Base-by-base conservation (phyloP, 129 eudicot genomes). In the Dittrichia graveolens region DNA sequence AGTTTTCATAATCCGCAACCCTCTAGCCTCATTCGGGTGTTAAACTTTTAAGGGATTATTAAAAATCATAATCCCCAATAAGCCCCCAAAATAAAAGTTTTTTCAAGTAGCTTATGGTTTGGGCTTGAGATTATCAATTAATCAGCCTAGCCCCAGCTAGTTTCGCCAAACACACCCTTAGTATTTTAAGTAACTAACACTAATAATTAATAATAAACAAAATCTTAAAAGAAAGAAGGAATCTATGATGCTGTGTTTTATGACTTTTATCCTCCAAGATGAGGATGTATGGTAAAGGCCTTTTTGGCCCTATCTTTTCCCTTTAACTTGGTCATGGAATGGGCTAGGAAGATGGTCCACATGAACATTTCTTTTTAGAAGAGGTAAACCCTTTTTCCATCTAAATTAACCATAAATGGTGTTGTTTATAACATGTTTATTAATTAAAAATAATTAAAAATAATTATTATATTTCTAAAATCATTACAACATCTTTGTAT, bases 261-360 rank as follows among this genome's bases (percentile, higher is more conserved):
- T 24, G 31, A 24, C 31, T 24, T 24, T 67, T 52, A 71, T 24
- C 69, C 70, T 74, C 64, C 63, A 61, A 53, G 67, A 60, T 60
- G 65, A 77, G 56, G 59, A 43, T 48, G 56, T 71, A 69, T 49
- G 65, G 57, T 70, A 78, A 78, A 70, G 77, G 82, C 66, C 56
- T 31, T 78, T 77, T 70, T 78, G 66, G 67, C 77, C 77, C 52
- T 35, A 78, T 71, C 82, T 62, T 78, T 78, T 41, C 10, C 59
- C 69, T 56, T 49, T 55, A 49, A 69, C 62, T 48, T 77, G 81
- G 80, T 40, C 43, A 75, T 42, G 42, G 47, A 24, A 65, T 42
- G 55, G 65, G 31, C 31, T 24, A 65, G 18, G 63, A 9, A 56
- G 58, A 66, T 56, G 74, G 69, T 46, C 80, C 74, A 66, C 67